These are phyloP conservation scores for Fusarium sp. DNA, from an alignment of 2,329 filamentous ascomycete species.

Conservation along the genomic window DNA sequence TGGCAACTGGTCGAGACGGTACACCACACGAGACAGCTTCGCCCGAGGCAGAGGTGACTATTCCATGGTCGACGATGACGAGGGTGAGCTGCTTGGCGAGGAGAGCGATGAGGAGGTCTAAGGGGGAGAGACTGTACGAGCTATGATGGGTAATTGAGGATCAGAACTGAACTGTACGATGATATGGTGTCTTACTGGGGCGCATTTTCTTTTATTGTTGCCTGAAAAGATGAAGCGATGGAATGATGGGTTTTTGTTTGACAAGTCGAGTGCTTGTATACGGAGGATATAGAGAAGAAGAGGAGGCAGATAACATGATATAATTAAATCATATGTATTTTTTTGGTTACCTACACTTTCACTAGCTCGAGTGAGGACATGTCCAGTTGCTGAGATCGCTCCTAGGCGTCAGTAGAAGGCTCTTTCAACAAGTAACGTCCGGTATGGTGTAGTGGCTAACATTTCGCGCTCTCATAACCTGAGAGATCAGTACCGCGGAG, in stretches of 20 bases:
- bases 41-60: conserved; percentile 90
- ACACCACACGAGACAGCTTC: conserved; percentile 91
- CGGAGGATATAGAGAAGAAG: conserved; percentile 28
- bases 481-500: conserved; percentile 38
- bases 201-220: conserved; percentile 18
- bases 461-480: conserved; percentile 50
- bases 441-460: conserved; percentile 53
- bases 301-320: conserved; percentile 10
- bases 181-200: conserved; percentile 27
- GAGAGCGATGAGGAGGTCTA: conserved; percentile 89
- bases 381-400: too few species aligned
- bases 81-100: conserved; percentile 92
- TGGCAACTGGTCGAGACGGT: conserved; percentile 71
- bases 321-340: conserved; percentile 12
- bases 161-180: conserved; percentile 25
- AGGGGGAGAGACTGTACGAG: conserved; percentile 34
- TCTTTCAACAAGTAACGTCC: conserved; percentile 26
- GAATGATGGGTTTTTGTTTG: conserved; percentile 15
- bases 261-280: conserved; percentile 6
- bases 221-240: conserved; percentile 23
- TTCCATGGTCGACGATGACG: conserved; percentile 88
- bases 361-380: not conserved
- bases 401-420: not conserved
- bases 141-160: conserved; percentile 20
- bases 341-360: conserved; percentile 3